phyloP scores from a whole-genome alignment of 805 yeast genomes.

The Metschnikowia reukaufii region DNA sequence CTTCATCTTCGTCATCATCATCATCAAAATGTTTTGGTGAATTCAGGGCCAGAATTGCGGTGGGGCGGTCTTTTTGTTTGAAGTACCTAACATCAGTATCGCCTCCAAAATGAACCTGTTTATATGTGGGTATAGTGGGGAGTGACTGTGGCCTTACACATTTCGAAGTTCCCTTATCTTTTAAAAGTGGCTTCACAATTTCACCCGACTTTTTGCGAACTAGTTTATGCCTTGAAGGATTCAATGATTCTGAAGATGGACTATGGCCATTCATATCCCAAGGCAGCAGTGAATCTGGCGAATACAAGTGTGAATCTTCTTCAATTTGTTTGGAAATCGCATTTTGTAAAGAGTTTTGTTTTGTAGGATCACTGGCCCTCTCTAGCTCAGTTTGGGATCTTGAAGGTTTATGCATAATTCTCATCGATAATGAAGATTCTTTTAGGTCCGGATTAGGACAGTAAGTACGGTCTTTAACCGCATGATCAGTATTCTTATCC shows the following conservation, averaged over 20 bases:
- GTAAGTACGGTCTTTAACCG: neutral
- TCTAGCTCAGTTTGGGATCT: conserved; percentile 33
- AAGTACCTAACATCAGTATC: conserved; percentile 70
- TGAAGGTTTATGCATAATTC: conserved; percentile 41
- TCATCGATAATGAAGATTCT: conserved; percentile 31
- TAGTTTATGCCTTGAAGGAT: conserved; percentile 24
- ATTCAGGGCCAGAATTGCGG: conserved; percentile 66
- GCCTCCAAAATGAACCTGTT: conserved; percentile 79
- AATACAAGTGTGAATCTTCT: neutral
- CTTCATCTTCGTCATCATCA: conserved; percentile 22
- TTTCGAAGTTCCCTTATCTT: conserved; percentile 37
- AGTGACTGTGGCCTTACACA: conserved; percentile 35
- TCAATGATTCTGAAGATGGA: neutral
- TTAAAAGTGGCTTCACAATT: conserved; percentile 64
- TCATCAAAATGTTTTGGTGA: conserved; percentile 47
- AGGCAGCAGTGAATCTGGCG: neutral
- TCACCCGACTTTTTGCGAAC: conserved; percentile 75
- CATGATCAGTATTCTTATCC: too few species aligned
- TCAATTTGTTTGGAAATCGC: conserved; percentile 5
- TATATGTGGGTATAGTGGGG: conserved; percentile 55
- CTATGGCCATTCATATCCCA: neutral
- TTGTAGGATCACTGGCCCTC: conserved; percentile 30
- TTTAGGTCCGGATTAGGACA: conserved; percentile 5
- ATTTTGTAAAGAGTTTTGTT: conserved; percentile 28
- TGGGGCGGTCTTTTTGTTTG: conserved; percentile 70